Conservation (phyloP, 306 rosid genomes). For the Corylus heterophylla region DNA sequence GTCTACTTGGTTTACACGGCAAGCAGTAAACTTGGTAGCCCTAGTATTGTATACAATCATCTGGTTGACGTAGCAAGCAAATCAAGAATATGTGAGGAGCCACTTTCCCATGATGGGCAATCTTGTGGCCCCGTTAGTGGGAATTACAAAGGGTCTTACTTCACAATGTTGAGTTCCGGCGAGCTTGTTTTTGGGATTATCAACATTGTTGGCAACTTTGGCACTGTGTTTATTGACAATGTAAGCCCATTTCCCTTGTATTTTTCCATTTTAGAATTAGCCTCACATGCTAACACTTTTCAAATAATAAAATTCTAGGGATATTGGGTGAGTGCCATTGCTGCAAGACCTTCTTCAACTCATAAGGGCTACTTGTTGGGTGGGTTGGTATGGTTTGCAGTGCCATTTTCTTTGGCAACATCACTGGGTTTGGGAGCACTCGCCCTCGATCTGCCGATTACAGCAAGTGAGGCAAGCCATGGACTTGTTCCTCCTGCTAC, state of each 20-base stretch:
- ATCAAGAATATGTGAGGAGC: slow-evolving; percentile 72
- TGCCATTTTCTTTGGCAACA: slow-evolving; percentile 94
- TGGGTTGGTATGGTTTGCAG: slow-evolving; percentile 97
- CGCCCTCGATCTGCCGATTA: slow-evolving; percentile 89
- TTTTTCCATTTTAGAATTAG: slow-evolving; percentile 7
- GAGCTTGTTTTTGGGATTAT: slow-evolving; percentile 87
- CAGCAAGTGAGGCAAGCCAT: slow-evolving; percentile 68
- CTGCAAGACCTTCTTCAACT: slow-evolving; percentile 94
- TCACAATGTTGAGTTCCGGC: slow-evolving; percentile 92
- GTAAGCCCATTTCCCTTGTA: slow-evolving; percentile 44
- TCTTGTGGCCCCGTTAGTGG: slow-evolving; percentile 94
- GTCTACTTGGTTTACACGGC: slow-evolving; percentile 84
- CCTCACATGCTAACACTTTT: slow-evolving; percentile 3
- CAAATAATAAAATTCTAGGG: slow-evolving; percentile 54
- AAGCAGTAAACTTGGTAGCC: slow-evolving; percentile 87
- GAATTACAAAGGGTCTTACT: slow-evolving; percentile 75
- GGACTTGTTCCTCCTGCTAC: slow-evolving; percentile 98
- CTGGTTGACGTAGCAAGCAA: slow-evolving; percentile 69
- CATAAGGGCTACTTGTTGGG: slow-evolving; percentile 95
- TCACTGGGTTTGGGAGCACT: slow-evolving; percentile 86
- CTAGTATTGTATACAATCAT: slow-evolving; percentile 56
- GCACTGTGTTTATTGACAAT: slow-evolving; percentile 92
- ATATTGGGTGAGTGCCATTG: slow-evolving; percentile 97
- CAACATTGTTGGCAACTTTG: slow-evolving; percentile 86
- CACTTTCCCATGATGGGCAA: slow-evolving; percentile 77